Percentiles rank a stretch among this genome's conserved stretches.
Evolutionary conservation across 768 basidiomycete species (phyloP).

Genomic region (Leccinum ochraceum): DNA sequence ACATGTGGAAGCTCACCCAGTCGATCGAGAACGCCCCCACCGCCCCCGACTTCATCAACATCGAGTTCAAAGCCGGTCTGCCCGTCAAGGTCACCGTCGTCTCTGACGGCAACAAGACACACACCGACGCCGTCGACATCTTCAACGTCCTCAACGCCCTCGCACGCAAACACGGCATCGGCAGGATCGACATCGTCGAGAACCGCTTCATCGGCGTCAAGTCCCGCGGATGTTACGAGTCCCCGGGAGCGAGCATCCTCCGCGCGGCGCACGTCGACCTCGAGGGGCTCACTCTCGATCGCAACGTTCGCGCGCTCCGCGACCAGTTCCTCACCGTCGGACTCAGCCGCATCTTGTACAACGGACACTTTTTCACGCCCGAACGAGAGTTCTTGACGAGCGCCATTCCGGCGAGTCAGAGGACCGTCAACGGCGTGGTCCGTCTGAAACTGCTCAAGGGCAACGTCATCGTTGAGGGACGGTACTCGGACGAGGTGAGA

Average conservation of each 20-base stretch:
- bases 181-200: slow-evolving; percentile 98
- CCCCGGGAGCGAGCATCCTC: slow-evolving; percentile 94
- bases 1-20: slow-evolving; percentile 99
- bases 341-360: slow-evolving; percentile 91
- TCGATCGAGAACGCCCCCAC: slow-evolving; percentile 81
- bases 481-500: slow-evolving; percentile 79
- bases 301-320: slow-evolving; percentile 91
- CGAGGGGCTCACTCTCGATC: slow-evolving; percentile 96
- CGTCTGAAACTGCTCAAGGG: slow-evolving; percentile 94
- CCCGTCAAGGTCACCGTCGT: slow-evolving; percentile 75
- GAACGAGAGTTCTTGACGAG: slow-evolving; percentile 94
- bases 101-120: slow-evolving; percentile 44
- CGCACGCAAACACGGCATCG: slow-evolving; percentile 93
- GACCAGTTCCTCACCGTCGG: slow-evolving; percentile 95
- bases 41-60: slow-evolving; percentile 73
- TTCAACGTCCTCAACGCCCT: slow-evolving; percentile 90
- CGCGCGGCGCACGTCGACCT: slow-evolving; percentile 94
- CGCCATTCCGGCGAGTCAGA: slow-evolving; percentile 90
- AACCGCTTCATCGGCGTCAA: slow-evolving; percentile 73
- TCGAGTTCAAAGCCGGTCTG: slow-evolving; percentile 87
- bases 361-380: slow-evolving; percentile 99
- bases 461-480: slow-evolving; percentile 91
- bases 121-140: slow-evolving; percentile 94
- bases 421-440: slow-evolving; percentile 94
- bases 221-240: slow-evolving; percentile 99